A percentile compares a stretch with the other conserved stretches of the same genome.
Evolutionary conservation across 768 basidiomycete species (phyloP).

Genomic region (Neoboletus magnificus): DNA sequence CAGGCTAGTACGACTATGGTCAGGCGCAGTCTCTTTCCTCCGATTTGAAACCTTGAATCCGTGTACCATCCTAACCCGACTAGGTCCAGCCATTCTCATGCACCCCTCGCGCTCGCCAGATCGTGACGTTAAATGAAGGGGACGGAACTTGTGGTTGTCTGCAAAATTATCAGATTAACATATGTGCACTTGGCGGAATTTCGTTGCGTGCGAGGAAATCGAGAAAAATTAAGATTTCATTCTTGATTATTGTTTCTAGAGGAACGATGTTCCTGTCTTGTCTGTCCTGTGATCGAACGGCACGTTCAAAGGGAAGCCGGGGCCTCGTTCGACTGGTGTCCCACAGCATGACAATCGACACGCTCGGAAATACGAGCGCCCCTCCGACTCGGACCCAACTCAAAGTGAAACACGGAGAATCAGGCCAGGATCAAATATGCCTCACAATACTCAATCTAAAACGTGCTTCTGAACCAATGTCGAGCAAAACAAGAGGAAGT

Average conservation of each 20-base stretch:
- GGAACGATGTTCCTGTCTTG: not conserved
- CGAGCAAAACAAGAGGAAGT: not conserved
- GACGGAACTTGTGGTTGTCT: not conserved
- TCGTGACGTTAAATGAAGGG: conserved; percentile 6
- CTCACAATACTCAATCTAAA: not conserved
- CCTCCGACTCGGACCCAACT: not conserved
- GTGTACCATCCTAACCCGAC: conserved; percentile 4
- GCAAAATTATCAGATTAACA: conserved; percentile 12
- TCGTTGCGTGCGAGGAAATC: conserved; percentile 9
- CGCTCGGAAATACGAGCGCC: too few relatives aligned
- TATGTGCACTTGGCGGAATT: conserved; percentile 2
- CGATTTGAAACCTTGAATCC: conserved; percentile 9
- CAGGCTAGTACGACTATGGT: not conserved
- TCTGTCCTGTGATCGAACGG: conserved; percentile 2
- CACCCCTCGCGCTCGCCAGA: not conserved
- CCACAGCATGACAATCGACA: not conserved
- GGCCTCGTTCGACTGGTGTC: not conserved
- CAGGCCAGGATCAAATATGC: not conserved
- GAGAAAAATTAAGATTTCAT: conserved; percentile 6
- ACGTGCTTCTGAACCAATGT: not conserved
- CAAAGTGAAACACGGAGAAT: not conserved
- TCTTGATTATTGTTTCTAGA: conserved; percentile 6
- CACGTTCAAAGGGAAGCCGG: conserved; percentile 1
- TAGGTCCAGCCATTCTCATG: conserved; percentile 23
- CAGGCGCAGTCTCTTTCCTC: conserved; percentile 6